A percentile compares a stretch with the other conserved stretches of the same genome.
These are phyloP conservation scores for Citrus inodora DNA, from an alignment of 345 rosid species.

Conservation along the genomic window DNA sequence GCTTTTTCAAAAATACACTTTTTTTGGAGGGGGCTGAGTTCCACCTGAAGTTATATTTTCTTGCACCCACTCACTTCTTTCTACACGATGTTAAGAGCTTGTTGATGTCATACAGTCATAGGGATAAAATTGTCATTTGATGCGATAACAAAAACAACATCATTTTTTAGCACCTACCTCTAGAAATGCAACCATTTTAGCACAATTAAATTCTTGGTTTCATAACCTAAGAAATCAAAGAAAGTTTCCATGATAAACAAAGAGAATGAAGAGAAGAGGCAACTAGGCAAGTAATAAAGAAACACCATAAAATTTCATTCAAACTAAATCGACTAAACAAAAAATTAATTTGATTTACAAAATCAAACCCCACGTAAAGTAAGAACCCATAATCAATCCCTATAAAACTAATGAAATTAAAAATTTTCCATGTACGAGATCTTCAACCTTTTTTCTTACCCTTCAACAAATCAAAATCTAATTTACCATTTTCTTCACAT, in stretches of 20 bases:
- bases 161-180: neutral
- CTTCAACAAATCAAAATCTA: neutral
- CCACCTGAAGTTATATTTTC: too few species aligned
- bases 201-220: neutral
- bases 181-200: neutral
- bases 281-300: too few species aligned
- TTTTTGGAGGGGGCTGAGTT: too few species aligned
- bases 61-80: too few species aligned
- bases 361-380: neutral
- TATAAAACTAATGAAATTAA: neutral
- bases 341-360: neutral
- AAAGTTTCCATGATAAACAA: neutral
- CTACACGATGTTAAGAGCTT: too few species aligned
- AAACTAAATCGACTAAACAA: neutral
- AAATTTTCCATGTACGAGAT: neutral
- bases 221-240: neutral
- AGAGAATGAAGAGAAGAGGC: too few species aligned
- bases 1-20: too few species aligned
- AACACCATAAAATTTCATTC: too few species aligned
- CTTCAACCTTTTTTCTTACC: neutral
- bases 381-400: neutral
- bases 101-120: too few species aligned
- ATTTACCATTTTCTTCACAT: slow-evolving; percentile 20
- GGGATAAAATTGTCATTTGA: too few species aligned
- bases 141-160: too few species aligned